A percentile compares a stretch with the other conserved stretches of the same genome.
Conservation (phyloP, 305 asterid genomes). For the Plantago coronopus region DNA sequence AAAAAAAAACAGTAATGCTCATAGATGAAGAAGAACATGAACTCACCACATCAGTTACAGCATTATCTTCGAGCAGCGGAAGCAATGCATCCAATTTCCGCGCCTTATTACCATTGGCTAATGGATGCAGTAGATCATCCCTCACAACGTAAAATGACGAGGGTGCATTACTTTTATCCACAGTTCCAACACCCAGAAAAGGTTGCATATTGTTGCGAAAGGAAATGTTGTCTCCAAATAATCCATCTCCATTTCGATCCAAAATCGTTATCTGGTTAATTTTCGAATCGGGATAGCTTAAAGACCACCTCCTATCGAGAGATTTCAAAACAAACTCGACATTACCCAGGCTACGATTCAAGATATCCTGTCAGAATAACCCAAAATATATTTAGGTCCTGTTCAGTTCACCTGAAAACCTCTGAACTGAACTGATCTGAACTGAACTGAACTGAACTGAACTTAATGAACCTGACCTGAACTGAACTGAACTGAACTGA, state of each 20-base stretch:
- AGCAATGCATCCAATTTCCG: slow-evolving; percentile 83
- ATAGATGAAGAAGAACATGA: neutral
- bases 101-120: slow-evolving; percentile 91
- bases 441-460: too few species aligned
- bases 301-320: slow-evolving; percentile 66
- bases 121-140: slow-evolving; percentile 88
- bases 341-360: slow-evolving; percentile 30
- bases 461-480: too few species aligned
- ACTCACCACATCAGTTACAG: slow-evolving; percentile 77
- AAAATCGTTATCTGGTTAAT: slow-evolving; percentile 54
- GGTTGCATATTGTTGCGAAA: slow-evolving; percentile 41
- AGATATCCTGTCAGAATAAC: slow-evolving; percentile 31
- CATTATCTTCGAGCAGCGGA: slow-evolving; percentile 72
- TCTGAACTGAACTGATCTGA: too few species aligned
- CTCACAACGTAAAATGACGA: slow-evolving; percentile 73
- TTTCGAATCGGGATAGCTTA: slow-evolving; percentile 63
- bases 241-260: slow-evolving; percentile 24
- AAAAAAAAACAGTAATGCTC: neutral
- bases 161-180: slow-evolving; percentile 20
- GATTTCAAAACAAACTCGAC: slow-evolving; percentile 44
- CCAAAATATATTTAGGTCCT: too few species aligned
- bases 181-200: slow-evolving; percentile 37
- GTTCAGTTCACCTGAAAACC: slow-evolving; percentile 1
- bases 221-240: slow-evolving; percentile 27
- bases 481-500: too few species aligned